phyloP scores from a whole-genome alignment of 1,284 basidiomycete genomes.

The Thecaphora frezii region DNA sequence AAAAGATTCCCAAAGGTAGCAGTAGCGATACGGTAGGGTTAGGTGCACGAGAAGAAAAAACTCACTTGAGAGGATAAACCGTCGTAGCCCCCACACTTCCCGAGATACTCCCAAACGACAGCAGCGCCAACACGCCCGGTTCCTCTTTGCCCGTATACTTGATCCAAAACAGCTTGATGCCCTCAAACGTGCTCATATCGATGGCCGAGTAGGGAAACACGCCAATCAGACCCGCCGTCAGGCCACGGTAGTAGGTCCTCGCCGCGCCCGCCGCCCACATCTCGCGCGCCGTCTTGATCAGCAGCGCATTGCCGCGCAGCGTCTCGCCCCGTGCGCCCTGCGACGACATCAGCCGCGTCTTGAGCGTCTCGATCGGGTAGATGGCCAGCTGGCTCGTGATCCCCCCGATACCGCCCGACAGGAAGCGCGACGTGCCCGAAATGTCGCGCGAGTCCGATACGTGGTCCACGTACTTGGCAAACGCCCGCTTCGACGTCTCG shows the following conservation, averaged over 20 bases:
- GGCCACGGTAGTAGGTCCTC: slow-evolving; percentile 84
- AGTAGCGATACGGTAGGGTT: neutral
- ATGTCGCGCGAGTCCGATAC: slow-evolving; percentile 88
- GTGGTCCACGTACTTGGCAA: slow-evolving; percentile 86
- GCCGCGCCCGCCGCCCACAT: slow-evolving; percentile 78
- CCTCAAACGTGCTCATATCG: slow-evolving; percentile 61
- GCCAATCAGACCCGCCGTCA: slow-evolving; percentile 66
- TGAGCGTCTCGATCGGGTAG: slow-evolving; percentile 58
- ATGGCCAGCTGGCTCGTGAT: slow-evolving; percentile 82
- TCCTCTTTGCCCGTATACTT: slow-evolving; percentile 60
- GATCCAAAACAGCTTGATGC: slow-evolving; percentile 61
- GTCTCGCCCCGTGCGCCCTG: slow-evolving; percentile 60
- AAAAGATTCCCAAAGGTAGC: neutral
- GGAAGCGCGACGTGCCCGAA: slow-evolving; percentile 85
- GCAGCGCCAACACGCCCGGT: slow-evolving; percentile 59
- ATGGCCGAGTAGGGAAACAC: slow-evolving; percentile 62
- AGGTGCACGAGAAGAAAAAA: neutral
- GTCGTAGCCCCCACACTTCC: slow-evolving; percentile 61
- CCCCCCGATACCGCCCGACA: slow-evolving; percentile 93
- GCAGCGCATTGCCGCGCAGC: slow-evolving; percentile 66
- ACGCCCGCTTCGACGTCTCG: slow-evolving; percentile 91
- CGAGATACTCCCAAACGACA: slow-evolving; percentile 60
- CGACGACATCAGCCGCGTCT: slow-evolving; percentile 73
- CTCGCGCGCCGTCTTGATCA: slow-evolving; percentile 67
- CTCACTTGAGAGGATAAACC: slow-evolving; percentile 57